phyloP scores from a whole-genome alignment of 2,329 filamentous ascomycete genomes.

The Ophiosphaerella narmari region DNA sequence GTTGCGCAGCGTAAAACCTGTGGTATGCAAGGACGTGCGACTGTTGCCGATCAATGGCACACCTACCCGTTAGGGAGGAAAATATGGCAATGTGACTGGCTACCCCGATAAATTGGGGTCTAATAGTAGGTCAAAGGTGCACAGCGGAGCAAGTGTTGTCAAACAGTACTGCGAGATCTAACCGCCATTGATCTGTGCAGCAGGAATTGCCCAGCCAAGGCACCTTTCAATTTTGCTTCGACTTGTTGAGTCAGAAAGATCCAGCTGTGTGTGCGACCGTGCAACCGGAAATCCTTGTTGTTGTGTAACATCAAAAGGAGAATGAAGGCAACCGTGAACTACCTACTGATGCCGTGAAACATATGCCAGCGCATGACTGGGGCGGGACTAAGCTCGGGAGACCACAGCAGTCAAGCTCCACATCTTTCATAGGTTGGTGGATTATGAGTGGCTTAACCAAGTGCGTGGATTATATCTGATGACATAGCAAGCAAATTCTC shows the following conservation, averaged over 20 bases:
- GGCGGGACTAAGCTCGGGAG: background rate
- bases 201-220: background rate
- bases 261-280: constrained; percentile 9
- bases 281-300: constrained; percentile 12
- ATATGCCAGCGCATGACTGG: constrained; percentile 24
- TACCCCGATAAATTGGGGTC: background rate
- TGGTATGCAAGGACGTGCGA: constrained; percentile 22
- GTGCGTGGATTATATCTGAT: background rate
- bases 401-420: constrained; percentile 6
- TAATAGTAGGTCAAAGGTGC: constrained; percentile 3
- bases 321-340: constrained; percentile 14
- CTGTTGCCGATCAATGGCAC: constrained; percentile 15
- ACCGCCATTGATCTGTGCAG: constrained; percentile 4
- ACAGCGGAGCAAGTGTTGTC: background rate
- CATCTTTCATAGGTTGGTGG: constrained; percentile 10
- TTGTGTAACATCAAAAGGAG: constrained; percentile 22
- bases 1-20: constrained; percentile 18
- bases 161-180: background rate
- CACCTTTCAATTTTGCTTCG: too few species aligned
- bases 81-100: constrained; percentile 12
- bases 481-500: background rate
- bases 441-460: constrained; percentile 5
- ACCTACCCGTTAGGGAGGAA: constrained; percentile 8
- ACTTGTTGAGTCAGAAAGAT: too few species aligned
- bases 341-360: constrained; percentile 24